phyloP scores from a whole-genome alignment of 1,139 yeast genomes.

The Pneumocystis oryctolagi region DNA sequence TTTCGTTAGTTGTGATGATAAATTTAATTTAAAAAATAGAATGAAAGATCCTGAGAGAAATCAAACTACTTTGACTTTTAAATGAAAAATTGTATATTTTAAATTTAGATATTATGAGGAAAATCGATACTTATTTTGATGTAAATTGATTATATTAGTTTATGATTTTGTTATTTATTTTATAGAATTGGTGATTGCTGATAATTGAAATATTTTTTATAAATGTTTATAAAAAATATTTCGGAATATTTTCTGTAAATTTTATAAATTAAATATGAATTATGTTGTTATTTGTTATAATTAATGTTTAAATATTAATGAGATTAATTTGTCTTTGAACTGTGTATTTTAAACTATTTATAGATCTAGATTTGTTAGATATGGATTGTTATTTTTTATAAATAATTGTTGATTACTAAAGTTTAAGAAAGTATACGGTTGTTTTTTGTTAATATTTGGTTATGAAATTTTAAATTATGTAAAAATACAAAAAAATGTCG shows the following conservation, averaged over 20 bases:
- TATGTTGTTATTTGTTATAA: too few species aligned
- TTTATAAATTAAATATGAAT: too few species aligned
- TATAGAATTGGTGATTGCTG: not conserved
- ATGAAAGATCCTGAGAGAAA: conserved; percentile 1
- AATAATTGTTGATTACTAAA: too few species aligned
- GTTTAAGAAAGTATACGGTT: too few species aligned
- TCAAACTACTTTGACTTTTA: not conserved
- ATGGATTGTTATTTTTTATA: too few species aligned
- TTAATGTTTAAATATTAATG: too few species aligned
- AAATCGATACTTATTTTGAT: not conserved
- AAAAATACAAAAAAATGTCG: too few species aligned
- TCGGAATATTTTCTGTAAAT: not conserved
- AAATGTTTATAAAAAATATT: not conserved
- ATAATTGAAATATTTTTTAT: not conserved
- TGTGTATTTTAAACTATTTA: too few species aligned
- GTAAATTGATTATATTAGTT: not conserved
- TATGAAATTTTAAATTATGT: too few species aligned
- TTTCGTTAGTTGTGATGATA: not conserved
- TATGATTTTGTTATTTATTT: not conserved
- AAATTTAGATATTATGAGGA: not conserved
- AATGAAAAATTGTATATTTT: not conserved
- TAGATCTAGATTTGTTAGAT: too few species aligned
- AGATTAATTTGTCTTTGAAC: too few species aligned
- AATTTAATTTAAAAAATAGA: not conserved
- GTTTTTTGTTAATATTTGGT: too few species aligned